These are phyloP conservation scores for Aspergillus clavatus DNA, from an alignment of 2,329 filamentous ascomycete species.

Conservation along the genomic window DNA sequence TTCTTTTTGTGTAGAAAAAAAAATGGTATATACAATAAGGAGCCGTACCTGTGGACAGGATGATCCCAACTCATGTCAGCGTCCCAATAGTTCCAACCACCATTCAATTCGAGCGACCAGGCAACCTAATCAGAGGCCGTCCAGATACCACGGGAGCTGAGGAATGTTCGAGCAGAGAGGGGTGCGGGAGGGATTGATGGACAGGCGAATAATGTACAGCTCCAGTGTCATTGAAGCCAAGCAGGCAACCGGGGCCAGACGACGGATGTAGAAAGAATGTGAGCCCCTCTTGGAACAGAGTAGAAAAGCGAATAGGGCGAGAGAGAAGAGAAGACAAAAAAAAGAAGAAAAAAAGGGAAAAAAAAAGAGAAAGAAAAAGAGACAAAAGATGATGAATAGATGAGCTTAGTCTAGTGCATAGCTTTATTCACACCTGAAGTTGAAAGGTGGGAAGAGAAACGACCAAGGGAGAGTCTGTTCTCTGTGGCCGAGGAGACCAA, in stretches of 20 bases:
- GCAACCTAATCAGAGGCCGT: slow-evolving; percentile 26
- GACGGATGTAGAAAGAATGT: slow-evolving; percentile 4
- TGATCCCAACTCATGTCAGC: slow-evolving; percentile 47
- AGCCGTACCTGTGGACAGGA: slow-evolving; percentile 42
- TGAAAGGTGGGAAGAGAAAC: no score
- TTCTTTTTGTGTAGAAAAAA: not conserved
- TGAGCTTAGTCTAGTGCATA: no score
- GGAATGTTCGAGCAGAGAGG: slow-evolving; percentile 27
- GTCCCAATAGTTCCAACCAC: slow-evolving; percentile 32
- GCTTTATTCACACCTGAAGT: no score
- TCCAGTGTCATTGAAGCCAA: slow-evolving; percentile 25
- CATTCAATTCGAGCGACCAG: slow-evolving; percentile 36
- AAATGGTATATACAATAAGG: not conserved
- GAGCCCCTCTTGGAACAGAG: not conserved
- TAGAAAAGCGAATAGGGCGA: slow-evolving; percentile 1
- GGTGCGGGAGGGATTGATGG: slow-evolving; percentile 17
- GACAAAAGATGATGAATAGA: slow-evolving; percentile 1
- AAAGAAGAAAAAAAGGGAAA: slow-evolving; percentile 1
- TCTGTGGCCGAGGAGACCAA: not conserved
- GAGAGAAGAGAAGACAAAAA: slow-evolving; percentile 5
- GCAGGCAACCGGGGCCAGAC: slow-evolving; percentile 13
- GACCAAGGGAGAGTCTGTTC: not conserved
- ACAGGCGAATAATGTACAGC: slow-evolving; percentile 18
- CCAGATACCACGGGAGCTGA: slow-evolving; percentile 18
- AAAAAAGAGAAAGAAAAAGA: slow-evolving; percentile 2